These are phyloP conservation scores for Fusarium neocosmosporiellum DNA, from an alignment of 2,329 filamentous ascomycete species.

Conservation along the genomic window DNA sequence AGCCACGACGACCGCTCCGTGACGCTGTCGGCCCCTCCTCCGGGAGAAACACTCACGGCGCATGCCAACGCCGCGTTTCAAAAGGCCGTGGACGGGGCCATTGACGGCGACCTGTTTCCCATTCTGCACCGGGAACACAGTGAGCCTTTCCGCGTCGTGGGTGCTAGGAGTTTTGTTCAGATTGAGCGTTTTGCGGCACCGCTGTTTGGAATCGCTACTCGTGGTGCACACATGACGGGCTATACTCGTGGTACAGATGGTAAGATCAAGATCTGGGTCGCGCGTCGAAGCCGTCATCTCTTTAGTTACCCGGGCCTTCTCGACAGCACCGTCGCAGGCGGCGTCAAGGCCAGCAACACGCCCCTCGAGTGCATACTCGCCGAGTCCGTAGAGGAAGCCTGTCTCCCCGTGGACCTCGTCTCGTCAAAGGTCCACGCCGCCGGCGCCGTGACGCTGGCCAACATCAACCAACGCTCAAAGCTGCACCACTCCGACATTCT, in stretches of 20 bases:
- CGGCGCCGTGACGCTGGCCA: slow-evolving; percentile 51
- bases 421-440: slow-evolving; percentile 36
- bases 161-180: slow-evolving; percentile 50
- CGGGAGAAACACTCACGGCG: slow-evolving; percentile 36
- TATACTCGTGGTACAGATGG: slow-evolving; percentile 58
- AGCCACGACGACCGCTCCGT: slow-evolving; percentile 48
- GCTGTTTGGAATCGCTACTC: slow-evolving; percentile 75
- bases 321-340: slow-evolving; percentile 85
- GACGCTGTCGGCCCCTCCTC: slow-evolving; percentile 44
- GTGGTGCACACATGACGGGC: slow-evolving; percentile 74
- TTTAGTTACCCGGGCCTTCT: slow-evolving; percentile 80
- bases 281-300: slow-evolving; percentile 72
- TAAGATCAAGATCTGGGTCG: slow-evolving; percentile 76
- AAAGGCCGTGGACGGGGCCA: slow-evolving; percentile 52
- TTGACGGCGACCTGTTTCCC: slow-evolving; percentile 52
- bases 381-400: slow-evolving; percentile 79
- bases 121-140: slow-evolving; percentile 53
- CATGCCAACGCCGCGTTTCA: slow-evolving; percentile 55
- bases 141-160: slow-evolving; percentile 56
- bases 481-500: slow-evolving; percentile 54
- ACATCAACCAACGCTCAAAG: slow-evolving; percentile 41
- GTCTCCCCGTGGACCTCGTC: slow-evolving; percentile 47
- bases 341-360: slow-evolving; percentile 73
- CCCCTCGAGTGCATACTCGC: slow-evolving; percentile 76
- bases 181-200: slow-evolving; percentile 72